A percentile compares a stretch with the other conserved stretches of the same genome.
phyloP scores from a whole-genome alignment of 1,284 basidiomycete species.

The Cystobasidium slooffiae region DNA sequence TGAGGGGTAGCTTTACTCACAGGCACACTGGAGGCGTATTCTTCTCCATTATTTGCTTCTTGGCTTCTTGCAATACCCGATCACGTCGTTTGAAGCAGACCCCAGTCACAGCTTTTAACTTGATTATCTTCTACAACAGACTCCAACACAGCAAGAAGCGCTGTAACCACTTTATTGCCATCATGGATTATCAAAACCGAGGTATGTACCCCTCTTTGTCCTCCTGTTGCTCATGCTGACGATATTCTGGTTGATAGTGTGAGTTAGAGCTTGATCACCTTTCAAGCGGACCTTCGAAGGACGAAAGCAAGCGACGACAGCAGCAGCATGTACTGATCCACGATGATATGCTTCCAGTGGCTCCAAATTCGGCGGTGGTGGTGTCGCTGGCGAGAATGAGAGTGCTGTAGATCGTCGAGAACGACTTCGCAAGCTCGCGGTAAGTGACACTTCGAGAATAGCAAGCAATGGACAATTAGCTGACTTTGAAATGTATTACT shows the following conservation, averaged over 20 bases:
- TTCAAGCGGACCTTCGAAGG: not conserved
- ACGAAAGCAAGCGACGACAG: not conserved
- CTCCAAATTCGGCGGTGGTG: conserved; percentile 92
- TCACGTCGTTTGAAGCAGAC: conserved; percentile 10
- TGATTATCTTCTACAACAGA: not conserved
- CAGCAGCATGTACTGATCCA: not conserved
- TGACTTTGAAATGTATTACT: conserved; percentile 5
- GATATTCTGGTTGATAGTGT: conserved; percentile 6
- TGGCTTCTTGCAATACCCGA: not conserved
- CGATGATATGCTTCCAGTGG: conserved; percentile 58
- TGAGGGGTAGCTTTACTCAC: not conserved
- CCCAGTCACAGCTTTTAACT: not conserved
- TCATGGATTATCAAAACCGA: conserved; percentile 40
- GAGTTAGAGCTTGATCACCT: conserved; percentile 61
- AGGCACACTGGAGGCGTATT: conserved; percentile 15
- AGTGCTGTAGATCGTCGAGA: conserved; percentile 94
- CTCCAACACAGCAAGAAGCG: not conserved
- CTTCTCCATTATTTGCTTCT: not conserved
- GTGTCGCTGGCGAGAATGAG: conserved; percentile 84
- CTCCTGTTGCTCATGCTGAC: not conserved
- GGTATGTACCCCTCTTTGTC: not conserved
- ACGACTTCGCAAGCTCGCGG: conserved; percentile 84
- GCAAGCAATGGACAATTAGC: conserved; percentile 46
- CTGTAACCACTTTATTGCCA: not conserved
- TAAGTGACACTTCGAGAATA: conserved; percentile 49